Conservation (phyloP, 306 rosid genomes). For the Trifolium pratense region DNA sequence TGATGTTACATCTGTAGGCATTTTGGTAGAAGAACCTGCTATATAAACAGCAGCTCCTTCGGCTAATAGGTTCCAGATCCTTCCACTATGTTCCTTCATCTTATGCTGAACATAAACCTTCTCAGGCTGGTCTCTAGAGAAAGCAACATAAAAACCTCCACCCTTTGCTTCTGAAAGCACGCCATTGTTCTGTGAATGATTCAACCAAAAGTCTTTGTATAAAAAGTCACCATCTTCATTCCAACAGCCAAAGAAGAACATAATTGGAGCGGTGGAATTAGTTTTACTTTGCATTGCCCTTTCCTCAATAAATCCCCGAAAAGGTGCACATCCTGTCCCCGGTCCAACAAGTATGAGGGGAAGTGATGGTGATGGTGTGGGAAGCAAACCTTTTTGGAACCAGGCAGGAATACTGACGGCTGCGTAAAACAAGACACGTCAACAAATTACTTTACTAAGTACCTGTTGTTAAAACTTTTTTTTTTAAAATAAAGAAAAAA, state of each 20-base stretch:
- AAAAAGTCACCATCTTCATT: slow-evolving; percentile 74
- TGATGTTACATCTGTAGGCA: slow-evolving; percentile 87
- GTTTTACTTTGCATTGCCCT: slow-evolving; percentile 67
- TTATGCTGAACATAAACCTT: slow-evolving; percentile 94
- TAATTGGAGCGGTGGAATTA: slow-evolving; percentile 64
- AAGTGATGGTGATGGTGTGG: slow-evolving; percentile 73
- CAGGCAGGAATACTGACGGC: slow-evolving; percentile 67
- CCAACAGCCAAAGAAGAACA: slow-evolving; percentile 87
- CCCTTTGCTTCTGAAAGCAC: slow-evolving; percentile 80
- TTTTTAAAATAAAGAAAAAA: no score
- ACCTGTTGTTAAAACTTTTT: not conserved
- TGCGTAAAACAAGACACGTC: slow-evolving; percentile 47
- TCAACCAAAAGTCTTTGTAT: slow-evolving; percentile 79
- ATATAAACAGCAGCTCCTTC: slow-evolving; percentile 81
- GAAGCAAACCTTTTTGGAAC: slow-evolving; percentile 85
- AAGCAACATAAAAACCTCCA: slow-evolving; percentile 86
- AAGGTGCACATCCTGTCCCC: slow-evolving; percentile 95
- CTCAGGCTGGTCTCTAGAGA: slow-evolving; percentile 82
- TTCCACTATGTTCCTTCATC: slow-evolving; percentile 70
- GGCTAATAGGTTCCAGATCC: slow-evolving; percentile 69
- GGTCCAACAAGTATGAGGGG: slow-evolving; percentile 93
- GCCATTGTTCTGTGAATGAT: slow-evolving; percentile 58
- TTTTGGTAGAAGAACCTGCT: slow-evolving; percentile 93
- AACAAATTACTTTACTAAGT: not conserved
- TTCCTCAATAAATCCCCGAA: slow-evolving; percentile 85